These are phyloP conservation scores for Candida taoyuanica DNA, from an alignment of 805 yeast genomes.

Conservation along the genomic window DNA sequence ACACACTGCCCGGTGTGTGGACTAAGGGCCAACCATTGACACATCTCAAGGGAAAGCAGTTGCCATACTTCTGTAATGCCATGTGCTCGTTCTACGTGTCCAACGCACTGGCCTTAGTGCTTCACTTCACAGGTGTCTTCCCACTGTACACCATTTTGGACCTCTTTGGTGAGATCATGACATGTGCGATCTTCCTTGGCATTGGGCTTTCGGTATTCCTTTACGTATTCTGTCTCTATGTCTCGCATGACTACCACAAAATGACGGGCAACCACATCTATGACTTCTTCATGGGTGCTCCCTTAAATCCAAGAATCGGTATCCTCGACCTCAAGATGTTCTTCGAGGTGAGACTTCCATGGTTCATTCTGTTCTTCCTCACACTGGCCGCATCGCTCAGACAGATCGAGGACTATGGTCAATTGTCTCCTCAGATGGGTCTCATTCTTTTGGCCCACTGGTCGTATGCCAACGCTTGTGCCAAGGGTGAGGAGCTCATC, in stretches of 20 bases:
- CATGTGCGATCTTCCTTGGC: constrained; percentile 82
- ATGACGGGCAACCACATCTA: constrained; percentile 89
- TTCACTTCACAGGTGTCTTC: constrained; percentile 75
- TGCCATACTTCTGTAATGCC: constrained; percentile 94
- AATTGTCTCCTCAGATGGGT: constrained; percentile 68
- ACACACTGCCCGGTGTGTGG: constrained; percentile 88
- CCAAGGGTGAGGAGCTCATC: constrained; percentile 95
- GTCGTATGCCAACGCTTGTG: constrained; percentile 93
- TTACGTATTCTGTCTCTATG: constrained; percentile 60
- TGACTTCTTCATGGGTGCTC: constrained; percentile 96
- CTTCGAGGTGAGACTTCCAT: constrained; percentile 94
- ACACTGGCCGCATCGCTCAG: constrained; percentile 68
- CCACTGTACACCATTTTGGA: constrained; percentile 72
- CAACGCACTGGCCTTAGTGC: constrained; percentile 47
- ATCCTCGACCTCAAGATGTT: constrained; percentile 93
- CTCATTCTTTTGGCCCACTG: constrained; percentile 81
- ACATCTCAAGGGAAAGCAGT: constrained; percentile 73
- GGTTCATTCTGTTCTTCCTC: constrained; percentile 85
- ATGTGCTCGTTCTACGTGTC: constrained; percentile 76
- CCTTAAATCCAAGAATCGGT: constrained; percentile 93
- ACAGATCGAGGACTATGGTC: constrained; percentile 81
- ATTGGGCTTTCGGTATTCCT: constrained; percentile 60
- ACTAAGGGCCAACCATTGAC: constrained; percentile 90
- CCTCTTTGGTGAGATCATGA: constrained; percentile 86
- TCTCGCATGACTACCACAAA: constrained; percentile 75